phyloP scores from a whole-genome alignment of 805 yeast genomes.

The Barnettozyma vustinii region DNA sequence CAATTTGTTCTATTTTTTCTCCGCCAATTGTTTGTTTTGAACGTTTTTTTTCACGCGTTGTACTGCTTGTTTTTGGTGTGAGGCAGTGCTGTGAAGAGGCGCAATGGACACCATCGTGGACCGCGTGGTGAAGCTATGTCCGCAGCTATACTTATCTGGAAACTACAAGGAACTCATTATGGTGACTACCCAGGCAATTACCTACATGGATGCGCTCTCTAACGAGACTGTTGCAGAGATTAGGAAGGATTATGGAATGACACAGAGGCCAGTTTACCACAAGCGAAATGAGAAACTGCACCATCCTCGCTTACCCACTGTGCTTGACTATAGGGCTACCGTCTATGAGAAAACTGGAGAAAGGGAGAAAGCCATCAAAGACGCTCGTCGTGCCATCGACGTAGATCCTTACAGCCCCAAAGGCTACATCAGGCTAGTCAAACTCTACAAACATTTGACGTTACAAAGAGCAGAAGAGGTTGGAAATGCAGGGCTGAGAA shows the following conservation, averaged over 20 bases:
- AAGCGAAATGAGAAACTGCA: constrained; percentile 3
- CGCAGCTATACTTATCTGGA: constrained; percentile 12
- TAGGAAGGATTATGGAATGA: constrained; percentile 13
- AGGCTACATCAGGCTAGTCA: constrained; percentile 20
- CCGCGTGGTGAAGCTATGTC: constrained; percentile 13
- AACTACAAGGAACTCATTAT: constrained; percentile 13
- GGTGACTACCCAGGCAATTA: constrained; percentile 17
- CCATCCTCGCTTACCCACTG: constrained; percentile 21
- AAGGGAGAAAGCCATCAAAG: constrained; percentile 14
- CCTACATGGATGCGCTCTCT: constrained; percentile 16
- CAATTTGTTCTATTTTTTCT: not conserved
- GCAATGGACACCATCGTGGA: constrained; percentile 3
- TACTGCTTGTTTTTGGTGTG: not conserved
- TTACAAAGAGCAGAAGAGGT: constrained; percentile 7
- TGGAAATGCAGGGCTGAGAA: constrained; percentile 6
- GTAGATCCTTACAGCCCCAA: constrained; percentile 23
- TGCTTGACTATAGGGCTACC: constrained; percentile 23
- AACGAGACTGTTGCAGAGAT: constrained; percentile 8
- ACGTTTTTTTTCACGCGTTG: not conserved
- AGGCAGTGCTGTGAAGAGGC: not conserved
- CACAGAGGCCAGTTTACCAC: constrained; percentile 14
- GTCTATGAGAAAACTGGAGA: constrained; percentile 15
- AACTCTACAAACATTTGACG: constrained; percentile 10
- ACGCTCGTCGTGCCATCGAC: constrained; percentile 14
- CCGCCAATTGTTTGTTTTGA: not conserved